These are phyloP conservation scores for Polysphondylium violaceum DNA, from an alignment of 78 protist species.

Conservation along the genomic window DNA sequence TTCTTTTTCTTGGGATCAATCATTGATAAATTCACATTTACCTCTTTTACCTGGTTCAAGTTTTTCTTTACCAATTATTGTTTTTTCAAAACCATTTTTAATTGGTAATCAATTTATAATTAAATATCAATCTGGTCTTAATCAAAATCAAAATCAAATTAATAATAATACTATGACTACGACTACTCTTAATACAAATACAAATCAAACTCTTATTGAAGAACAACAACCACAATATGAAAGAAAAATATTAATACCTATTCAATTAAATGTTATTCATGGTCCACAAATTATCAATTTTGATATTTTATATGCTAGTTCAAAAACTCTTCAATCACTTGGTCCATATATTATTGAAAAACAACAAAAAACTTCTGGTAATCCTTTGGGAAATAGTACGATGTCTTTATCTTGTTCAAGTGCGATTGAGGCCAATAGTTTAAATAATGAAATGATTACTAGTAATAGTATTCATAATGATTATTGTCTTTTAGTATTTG, in stretches of 20 bases:
- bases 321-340: slow-evolving; percentile 30
- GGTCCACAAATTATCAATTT: slow-evolving; percentile 61
- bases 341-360: slow-evolving; percentile 26
- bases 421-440: background rate
- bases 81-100: slow-evolving; percentile 26
- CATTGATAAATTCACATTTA: background rate
- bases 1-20: slow-evolving; percentile 26
- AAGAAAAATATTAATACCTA: slow-evolving; percentile 39
- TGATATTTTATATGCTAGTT: slow-evolving; percentile 40
- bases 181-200: background rate
- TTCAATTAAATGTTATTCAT: slow-evolving; percentile 18
- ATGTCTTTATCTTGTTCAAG: background rate
- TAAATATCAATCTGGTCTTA: slow-evolving; percentile 1
- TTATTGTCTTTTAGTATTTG: slow-evolving; percentile 61
- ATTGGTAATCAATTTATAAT: slow-evolving; percentile 30
- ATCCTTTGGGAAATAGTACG: too few relatives aligned
- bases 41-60: slow-evolving; percentile 54
- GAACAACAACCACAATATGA: slow-evolving; percentile 15
- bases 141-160: background rate
- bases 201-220: background rate
- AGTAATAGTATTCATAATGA: slow-evolving; percentile 26
- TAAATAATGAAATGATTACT: background rate
- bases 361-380: background rate
- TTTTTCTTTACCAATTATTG: slow-evolving; percentile 31
- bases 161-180: background rate